Conservation (phyloP, 768 basidiomycete species). For the Tulasnella calospora region DNA sequence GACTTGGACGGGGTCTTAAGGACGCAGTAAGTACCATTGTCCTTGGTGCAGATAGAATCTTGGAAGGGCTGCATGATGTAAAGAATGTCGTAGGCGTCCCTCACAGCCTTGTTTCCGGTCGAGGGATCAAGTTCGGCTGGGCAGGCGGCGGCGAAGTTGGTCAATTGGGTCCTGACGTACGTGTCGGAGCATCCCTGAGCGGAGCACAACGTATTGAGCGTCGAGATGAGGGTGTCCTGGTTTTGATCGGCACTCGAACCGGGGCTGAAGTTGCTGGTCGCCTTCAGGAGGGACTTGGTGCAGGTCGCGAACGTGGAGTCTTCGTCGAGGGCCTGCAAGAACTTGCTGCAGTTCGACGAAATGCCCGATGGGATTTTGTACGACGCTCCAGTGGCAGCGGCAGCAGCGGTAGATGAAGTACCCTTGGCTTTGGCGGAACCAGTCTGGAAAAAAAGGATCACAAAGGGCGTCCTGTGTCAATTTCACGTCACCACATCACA, state of each 20-base stretch:
- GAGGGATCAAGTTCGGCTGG: constrained; percentile 57
- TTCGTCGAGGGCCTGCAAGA: constrained; percentile 58
- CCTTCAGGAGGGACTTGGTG: constrained; percentile 52
- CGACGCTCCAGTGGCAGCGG: constrained; percentile 37
- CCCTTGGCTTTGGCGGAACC: not conserved
- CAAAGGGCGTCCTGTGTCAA: constrained; percentile 1
- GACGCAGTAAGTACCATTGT: constrained; percentile 66
- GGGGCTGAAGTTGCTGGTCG: constrained; percentile 39
- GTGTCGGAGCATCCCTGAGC: constrained; percentile 42
- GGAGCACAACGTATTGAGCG: constrained; percentile 52
- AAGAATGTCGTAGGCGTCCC: constrained; percentile 70
- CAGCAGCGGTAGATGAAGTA: constrained; percentile 4
- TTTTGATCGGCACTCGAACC: constrained; percentile 47
- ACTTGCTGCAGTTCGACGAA: constrained; percentile 50
- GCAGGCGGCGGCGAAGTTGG: constrained; percentile 69
- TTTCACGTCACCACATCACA: not conserved
- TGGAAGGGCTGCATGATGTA: constrained; percentile 65
- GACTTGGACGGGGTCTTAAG: constrained; percentile 46
- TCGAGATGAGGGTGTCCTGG: constrained; percentile 41
- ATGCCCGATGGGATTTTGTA: constrained; percentile 66
- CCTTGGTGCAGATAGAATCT: constrained; percentile 68
- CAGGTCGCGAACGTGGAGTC: constrained; percentile 57
- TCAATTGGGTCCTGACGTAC: constrained; percentile 56
- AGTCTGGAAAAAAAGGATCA: not conserved
- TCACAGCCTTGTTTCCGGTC: constrained; percentile 46